Evolutionary conservation across 495 filamentous ascomycete genomes (phyloP).

Genomic region (Sabuloglossum arenarium): DNA sequence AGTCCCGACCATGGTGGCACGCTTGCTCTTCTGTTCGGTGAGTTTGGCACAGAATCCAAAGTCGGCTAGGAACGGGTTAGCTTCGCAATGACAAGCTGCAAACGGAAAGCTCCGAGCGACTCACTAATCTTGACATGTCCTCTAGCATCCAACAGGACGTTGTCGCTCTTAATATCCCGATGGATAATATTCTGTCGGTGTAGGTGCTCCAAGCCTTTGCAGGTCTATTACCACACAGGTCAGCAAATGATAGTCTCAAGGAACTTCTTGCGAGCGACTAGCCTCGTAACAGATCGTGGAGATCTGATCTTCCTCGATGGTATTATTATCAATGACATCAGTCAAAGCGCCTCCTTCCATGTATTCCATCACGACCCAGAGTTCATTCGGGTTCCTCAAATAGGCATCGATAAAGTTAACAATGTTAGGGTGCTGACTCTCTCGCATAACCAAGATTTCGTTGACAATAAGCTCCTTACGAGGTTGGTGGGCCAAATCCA

Average conservation of each 20-base stretch:
- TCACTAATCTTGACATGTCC: conserved; percentile 97
- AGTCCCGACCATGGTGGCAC: conserved; percentile 96
- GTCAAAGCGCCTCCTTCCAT: conserved; percentile 97
- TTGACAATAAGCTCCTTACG: conserved; percentile 98
- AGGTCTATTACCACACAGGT: conserved; percentile 40
- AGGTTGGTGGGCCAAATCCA: conserved; percentile 94
- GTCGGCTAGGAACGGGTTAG: conserved; percentile 47
- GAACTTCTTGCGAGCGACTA: conserved; percentile 13
- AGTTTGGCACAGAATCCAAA: conserved; percentile 99
- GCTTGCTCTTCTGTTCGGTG: conserved; percentile 88
- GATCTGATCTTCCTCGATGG: conserved; percentile 88
- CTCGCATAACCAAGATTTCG: conserved; percentile 99
- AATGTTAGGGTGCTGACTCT: conserved; percentile 92
- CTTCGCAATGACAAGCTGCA: neutral
- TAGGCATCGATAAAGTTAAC: conserved; percentile 98
- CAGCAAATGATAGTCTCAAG: conserved; percentile 16
- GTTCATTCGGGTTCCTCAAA: conserved; percentile 71
- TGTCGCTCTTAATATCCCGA: conserved; percentile 97
- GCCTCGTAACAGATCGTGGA: conserved; percentile 95
- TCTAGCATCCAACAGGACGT: conserved; percentile 79
- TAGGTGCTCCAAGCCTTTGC: conserved; percentile 80
- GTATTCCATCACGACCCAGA: conserved; percentile 99
- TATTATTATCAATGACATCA: conserved; percentile 96
- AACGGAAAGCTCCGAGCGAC: conserved; percentile 10
- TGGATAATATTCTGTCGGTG: conserved; percentile 95